Evolutionary conservation across 192 early-diverging fungal genomes (phyloP).

Genomic region (Backusella parvicylindrica): DNA sequence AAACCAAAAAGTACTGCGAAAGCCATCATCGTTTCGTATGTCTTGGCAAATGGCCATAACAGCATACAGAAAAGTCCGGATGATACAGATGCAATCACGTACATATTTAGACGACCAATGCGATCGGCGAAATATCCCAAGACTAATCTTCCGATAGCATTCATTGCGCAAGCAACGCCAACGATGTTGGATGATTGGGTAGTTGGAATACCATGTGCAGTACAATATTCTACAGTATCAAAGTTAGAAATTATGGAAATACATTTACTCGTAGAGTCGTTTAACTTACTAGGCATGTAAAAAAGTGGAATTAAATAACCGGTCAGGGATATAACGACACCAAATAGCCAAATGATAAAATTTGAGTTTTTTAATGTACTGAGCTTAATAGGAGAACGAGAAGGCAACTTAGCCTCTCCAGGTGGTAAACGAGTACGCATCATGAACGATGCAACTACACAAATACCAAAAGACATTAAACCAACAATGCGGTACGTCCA

Average conservation of each 20-base stretch:
- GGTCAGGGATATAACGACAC: constrained; percentile 25
- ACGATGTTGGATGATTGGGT: constrained; percentile 19
- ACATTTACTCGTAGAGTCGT: not conserved
- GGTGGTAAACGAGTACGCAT: constrained; percentile 23
- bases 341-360: constrained; percentile 31
- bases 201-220: constrained; percentile 11
- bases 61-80: constrained; percentile 20
- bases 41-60: constrained; percentile 30
- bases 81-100: constrained; percentile 10
- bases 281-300: constrained; percentile 30
- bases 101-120: constrained; percentile 31
- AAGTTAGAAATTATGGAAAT: not conserved
- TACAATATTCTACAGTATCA: constrained; percentile 20
- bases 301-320: constrained; percentile 44
- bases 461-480: constrained; percentile 45
- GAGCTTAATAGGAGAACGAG: constrained; percentile 12
- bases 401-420: not conserved
- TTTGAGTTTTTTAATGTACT: constrained; percentile 18
- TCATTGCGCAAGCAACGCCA: constrained; percentile 25
- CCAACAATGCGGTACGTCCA: constrained; percentile 57
- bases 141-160: constrained; percentile 23
- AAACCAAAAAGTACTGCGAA: constrained; percentile 30
- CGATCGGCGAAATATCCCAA: constrained; percentile 27
- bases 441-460: constrained; percentile 16
- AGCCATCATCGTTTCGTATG: constrained; percentile 23